Evolutionary conservation across 2,329 filamentous ascomycete species (phyloP).

Genomic region (Teratosphaeria zuluensis): DNA sequence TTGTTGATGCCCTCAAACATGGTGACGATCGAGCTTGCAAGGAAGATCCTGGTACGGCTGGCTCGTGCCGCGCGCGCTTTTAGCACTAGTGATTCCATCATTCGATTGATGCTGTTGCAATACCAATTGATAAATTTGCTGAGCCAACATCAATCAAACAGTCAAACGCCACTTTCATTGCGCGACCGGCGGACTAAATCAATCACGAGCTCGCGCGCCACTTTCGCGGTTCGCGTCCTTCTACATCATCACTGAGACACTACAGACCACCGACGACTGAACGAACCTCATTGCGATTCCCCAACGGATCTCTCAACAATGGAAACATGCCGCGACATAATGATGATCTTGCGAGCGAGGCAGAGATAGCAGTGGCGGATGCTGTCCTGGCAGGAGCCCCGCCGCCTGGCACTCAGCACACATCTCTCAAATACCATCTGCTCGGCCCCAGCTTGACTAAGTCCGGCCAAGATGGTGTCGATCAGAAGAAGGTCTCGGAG

Average conservation of each 20-base stretch:
- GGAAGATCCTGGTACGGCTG: neutral
- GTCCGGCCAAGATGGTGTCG: conserved; percentile 84
- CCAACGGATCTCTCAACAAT: neutral
- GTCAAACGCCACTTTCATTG: neutral
- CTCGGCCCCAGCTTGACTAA: conserved; percentile 88
- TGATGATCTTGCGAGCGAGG: conserved; percentile 13
- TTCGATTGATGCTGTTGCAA: neutral
- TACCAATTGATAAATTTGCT: too few relatives aligned
- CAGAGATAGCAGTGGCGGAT: conserved; percentile 9
- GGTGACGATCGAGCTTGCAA: neutral
- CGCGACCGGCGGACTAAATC: too few relatives aligned
- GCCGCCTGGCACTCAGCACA: conserved; percentile 33
- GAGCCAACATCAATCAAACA: neutral
- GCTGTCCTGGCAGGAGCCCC: neutral
- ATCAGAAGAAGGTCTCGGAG: conserved; percentile 88
- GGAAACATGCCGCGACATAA: conserved; percentile 13
- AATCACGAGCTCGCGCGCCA: too few relatives aligned
- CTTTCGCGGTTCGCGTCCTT: too few relatives aligned
- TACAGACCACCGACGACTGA: neutral
- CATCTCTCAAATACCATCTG: conserved; percentile 78
- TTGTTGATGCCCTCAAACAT: neutral
- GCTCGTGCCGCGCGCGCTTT: neutral
- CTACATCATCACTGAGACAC: too few relatives aligned
- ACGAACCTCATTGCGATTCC: neutral
- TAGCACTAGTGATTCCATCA: neutral